Evolutionary conservation across 2,329 filamentous ascomycete species (phyloP), one percentile per base, ranked within the genome.

Genomic region (Aspergillus fischeri): DNA sequence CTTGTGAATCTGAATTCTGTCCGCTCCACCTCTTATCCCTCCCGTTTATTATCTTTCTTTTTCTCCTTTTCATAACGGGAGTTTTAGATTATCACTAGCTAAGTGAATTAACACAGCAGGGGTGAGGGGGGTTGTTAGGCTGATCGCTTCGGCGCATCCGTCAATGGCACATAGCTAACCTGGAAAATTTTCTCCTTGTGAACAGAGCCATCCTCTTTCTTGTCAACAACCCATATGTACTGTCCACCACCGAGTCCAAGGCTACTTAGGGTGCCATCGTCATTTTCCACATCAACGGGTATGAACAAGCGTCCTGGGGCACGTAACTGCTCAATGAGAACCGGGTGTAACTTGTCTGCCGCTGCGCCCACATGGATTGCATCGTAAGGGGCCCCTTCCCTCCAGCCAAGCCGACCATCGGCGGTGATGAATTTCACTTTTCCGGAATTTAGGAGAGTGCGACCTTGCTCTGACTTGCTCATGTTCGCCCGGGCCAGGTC

Each of bases 291-390:
- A 45, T 82, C 82, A 3, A 88, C 83, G 0, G 85, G 85, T n/a
- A 88, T 85, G 69, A 88, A 88, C 66, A 88, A 70, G 77, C 86
- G 81, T 0, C 94, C 94, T 0, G 93, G 93, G 2, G 83, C 77
- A 61, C 85, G 86, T 63, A 99, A 77, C 77, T 97, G 94, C 29
- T 86, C 83, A 49, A 96, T 75, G 63, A 97, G 75, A 58, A 84
- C 82, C 20, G 83, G 70, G 70, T 96, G 92, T 54, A 96, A 76
- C 68, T 86, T 83, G 25, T 77, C 82, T 0, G 93, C 93, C 7
- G 91, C 90, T 0, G 94, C 94, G 0, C 94, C 94, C 2, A 97
- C 94, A 71, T 97, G 94, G 58, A 99, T 97, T 2, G 90, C 92
- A 80, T 97, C 91, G 81, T 93, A 99, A 0, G 86, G 60, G 77